These are phyloP conservation scores for Naematelia aurantialba DNA, from an alignment of 768 basidiomycete genomes.

Conservation along the genomic window DNA sequence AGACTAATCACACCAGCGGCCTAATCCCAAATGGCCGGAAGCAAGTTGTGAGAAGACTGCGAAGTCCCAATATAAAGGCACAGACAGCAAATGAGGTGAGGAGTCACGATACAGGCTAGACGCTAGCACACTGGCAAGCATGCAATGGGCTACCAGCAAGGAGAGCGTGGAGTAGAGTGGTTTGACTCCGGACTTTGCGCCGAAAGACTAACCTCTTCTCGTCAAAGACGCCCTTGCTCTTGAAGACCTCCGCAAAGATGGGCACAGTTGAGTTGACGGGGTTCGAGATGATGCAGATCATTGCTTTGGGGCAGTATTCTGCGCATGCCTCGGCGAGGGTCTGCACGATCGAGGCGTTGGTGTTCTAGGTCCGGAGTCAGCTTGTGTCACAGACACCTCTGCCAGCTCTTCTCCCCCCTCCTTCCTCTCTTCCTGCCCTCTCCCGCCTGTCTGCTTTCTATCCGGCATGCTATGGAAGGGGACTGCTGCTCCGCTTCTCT, in stretches of 20 bases:
- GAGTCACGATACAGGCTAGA: too few relatives aligned
- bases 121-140: not conserved
- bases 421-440: too few relatives aligned
- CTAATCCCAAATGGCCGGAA: not conserved
- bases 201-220: conserved; percentile 67
- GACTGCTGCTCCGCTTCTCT: too few relatives aligned
- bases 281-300: conserved; percentile 95
- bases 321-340: conserved; percentile 90
- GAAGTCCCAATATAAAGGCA: too few relatives aligned
- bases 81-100: too few relatives aligned
- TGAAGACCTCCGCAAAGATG: conserved; percentile 91
- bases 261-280: conserved; percentile 99
- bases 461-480: too few relatives aligned
- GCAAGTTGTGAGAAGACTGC: too few relatives aligned
- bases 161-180: not conserved
- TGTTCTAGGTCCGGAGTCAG: conserved; percentile 55
- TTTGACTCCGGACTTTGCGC: not conserved
- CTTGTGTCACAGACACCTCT: too few relatives aligned
- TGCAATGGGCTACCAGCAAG: not conserved
- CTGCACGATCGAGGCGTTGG: conserved; percentile 95
- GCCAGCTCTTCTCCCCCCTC: too few relatives aligned
- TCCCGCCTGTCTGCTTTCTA: too few relatives aligned
- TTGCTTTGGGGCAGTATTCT: conserved; percentile 75
- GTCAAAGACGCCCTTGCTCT: conserved; percentile 85
- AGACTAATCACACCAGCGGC: not conserved